Conservation (phyloP, 73 alveolate species). For the Paramecium tetraurelia region DNA sequence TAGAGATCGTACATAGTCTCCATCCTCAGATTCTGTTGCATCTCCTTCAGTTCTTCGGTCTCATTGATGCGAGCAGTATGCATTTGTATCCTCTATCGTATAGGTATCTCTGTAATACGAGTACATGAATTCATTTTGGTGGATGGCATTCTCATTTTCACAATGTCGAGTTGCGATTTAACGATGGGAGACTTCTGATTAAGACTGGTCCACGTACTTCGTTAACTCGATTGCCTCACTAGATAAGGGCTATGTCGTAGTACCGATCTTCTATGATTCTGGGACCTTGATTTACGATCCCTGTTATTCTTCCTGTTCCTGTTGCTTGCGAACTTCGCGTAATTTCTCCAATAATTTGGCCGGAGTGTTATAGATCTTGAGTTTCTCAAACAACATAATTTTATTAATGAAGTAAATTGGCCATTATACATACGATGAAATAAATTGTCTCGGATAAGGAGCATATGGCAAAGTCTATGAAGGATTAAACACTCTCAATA, state of each 20-base stretch:
- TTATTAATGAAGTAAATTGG: slow-evolving; percentile 34
- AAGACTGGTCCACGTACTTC: not conserved
- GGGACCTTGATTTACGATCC: not conserved
- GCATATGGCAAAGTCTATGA: slow-evolving; percentile 62
- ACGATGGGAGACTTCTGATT: not conserved
- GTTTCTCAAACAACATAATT: slow-evolving; percentile 42
- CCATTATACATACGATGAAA: slow-evolving; percentile 45
- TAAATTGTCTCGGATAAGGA: slow-evolving; percentile 47
- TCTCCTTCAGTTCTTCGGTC: not conserved
- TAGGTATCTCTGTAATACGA: not conserved
- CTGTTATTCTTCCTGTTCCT: not conserved
- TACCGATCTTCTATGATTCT: not conserved
- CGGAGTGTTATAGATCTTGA: slow-evolving; percentile 35
- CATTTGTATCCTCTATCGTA: not conserved
- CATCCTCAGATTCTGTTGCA: not conserved
- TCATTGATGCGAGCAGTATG: not conserved
- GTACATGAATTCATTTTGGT: slow-evolving; percentile 13
- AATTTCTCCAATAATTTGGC: slow-evolving; percentile 5
- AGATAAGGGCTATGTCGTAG: not conserved
- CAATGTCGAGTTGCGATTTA: not conserved
- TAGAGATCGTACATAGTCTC: not conserved
- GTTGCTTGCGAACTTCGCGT: not conserved
- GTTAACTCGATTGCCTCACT: not conserved
- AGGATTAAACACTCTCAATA: slow-evolving; percentile 53
- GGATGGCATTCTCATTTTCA: slow-evolving; percentile 30